Base-by-base conservation (phyloP, 495 filamentous ascomycete genomes). In the Pseudoneurospora amorphoporcata region DNA sequence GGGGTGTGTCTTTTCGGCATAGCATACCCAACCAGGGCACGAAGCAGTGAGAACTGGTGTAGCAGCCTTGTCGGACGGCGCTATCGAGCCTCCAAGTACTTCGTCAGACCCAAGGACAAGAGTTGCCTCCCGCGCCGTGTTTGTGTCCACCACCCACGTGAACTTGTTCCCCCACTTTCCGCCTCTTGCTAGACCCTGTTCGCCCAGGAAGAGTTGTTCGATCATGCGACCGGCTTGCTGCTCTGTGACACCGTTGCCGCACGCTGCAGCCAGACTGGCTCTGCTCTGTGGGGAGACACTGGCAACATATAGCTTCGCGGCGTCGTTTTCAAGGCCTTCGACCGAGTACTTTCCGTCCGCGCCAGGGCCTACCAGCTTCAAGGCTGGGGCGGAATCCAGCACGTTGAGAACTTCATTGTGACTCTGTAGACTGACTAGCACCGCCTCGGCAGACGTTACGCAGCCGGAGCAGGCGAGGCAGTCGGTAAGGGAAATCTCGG, bases 21-120 rank as follows among this genome's bases (percentile, higher is more conserved):
- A 98, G 82, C 95, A 99, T 40, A 99, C 95, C 93, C 97, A 99
- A 39, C 95, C 95, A 0, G 95, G 95, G 79, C 95, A 99, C 12
- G 93, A 92, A 10, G 94, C 95, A 10, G 95, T 92, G 16, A 99
- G 83, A 70, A 98, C 91, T 0, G 94, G 96, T 47, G 87, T 88
- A 68, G 88, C 40, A 65, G 81, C 76, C 68, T 74, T 73, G 71
- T 72, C 70, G 68, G 71, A 42, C 17, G 73, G 76, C 3, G 75
- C 37, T 4, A 81, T 39, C 6, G 35, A 53, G 2, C 35, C 71
- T 16, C 72, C 80, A 23, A 86, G 80, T 8, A 91, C 88, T 77
- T 98, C 94, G 40, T 97, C 91, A n/a, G 92, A 90, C 40, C 91
- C 91, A 6, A 94, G 85, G 2, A 92, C 90, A 29, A 97, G 84